phyloP scores from a whole-genome alignment of 2,329 filamentous ascomycete genomes.

The Whalleya microplaca region DNA sequence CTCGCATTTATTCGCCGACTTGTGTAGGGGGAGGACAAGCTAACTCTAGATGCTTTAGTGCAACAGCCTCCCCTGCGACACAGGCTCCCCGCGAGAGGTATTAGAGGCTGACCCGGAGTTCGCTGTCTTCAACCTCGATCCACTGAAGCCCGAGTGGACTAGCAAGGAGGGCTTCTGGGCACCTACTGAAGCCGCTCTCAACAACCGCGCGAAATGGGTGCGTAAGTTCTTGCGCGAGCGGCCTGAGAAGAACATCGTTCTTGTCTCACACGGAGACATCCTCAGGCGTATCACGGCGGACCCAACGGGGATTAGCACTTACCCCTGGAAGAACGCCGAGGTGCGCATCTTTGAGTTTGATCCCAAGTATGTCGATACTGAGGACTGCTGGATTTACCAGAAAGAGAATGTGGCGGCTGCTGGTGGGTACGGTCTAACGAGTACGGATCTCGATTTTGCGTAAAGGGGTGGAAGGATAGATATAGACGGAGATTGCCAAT shows the following conservation, averaged over 20 bases:
- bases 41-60: conserved; percentile 13
- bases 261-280: conserved; percentile 37
- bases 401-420: conserved; percentile 26
- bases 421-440: conserved; percentile 29
- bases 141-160: conserved; percentile 32
- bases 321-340: conserved; percentile 30
- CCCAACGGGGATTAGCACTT: conserved; percentile 10
- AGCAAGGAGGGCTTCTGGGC: conserved; percentile 35
- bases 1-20: background rate
- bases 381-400: conserved; percentile 30
- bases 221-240: conserved; percentile 31
- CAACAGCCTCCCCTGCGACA: conserved; percentile 37
- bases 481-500: background rate
- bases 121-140: conserved; percentile 28
- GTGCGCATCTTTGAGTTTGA: conserved; percentile 30
- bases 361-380: conserved; percentile 21
- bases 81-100: conserved; percentile 30
- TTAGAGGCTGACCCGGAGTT: conserved; percentile 35
- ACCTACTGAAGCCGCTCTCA: conserved; percentile 21
- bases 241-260: conserved; percentile 35
- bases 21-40: background rate
- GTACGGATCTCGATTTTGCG: conserved; percentile 28
- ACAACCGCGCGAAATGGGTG: conserved; percentile 29
- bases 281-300: conserved; percentile 26
- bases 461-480: background rate